Evolutionary conservation across 2,329 filamentous ascomycete species (phyloP).

Genomic region (Colletotrichum tofieldiae): DNA sequence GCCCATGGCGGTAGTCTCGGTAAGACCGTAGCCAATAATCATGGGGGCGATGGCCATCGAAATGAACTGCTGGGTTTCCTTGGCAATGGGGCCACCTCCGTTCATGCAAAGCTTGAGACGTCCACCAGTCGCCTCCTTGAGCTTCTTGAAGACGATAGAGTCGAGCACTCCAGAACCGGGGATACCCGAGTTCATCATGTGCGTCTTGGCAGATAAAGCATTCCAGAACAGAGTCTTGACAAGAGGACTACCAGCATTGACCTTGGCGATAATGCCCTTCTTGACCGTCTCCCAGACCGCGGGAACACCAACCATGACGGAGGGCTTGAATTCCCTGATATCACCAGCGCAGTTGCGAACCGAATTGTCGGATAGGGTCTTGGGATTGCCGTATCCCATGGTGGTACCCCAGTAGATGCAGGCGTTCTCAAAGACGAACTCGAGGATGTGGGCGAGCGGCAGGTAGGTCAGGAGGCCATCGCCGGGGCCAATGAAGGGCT

Average conservation of each 20-base stretch:
- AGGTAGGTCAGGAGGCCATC: slow-evolving; percentile 88
- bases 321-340: slow-evolving; percentile 88
- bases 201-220: slow-evolving; percentile 68
- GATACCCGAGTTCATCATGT: slow-evolving; percentile 67
- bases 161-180: slow-evolving; percentile 81
- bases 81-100: slow-evolving; percentile 87
- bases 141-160: slow-evolving; percentile 88
- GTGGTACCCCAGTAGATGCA: slow-evolving; percentile 88
- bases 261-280: slow-evolving; percentile 87
- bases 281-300: slow-evolving; percentile 94
- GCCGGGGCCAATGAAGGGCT: slow-evolving; percentile 82
- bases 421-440: slow-evolving; percentile 91
- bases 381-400: slow-evolving; percentile 91
- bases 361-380: slow-evolving; percentile 85
- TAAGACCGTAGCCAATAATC: slow-evolving; percentile 91
- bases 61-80: slow-evolving; percentile 89
- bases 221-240: slow-evolving; percentile 83
- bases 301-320: slow-evolving; percentile 87
- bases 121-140: slow-evolving; percentile 91
- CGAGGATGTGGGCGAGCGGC: slow-evolving; percentile 89
- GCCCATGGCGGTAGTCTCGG: slow-evolving; percentile 86
- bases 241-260: slow-evolving; percentile 77
- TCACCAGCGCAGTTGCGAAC: slow-evolving; percentile 91
- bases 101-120: slow-evolving; percentile 86
- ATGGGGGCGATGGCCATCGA: slow-evolving; percentile 91